Conservation (phyloP, 1,284 basidiomycete species). For the Heliocybe sulcata region DNA sequence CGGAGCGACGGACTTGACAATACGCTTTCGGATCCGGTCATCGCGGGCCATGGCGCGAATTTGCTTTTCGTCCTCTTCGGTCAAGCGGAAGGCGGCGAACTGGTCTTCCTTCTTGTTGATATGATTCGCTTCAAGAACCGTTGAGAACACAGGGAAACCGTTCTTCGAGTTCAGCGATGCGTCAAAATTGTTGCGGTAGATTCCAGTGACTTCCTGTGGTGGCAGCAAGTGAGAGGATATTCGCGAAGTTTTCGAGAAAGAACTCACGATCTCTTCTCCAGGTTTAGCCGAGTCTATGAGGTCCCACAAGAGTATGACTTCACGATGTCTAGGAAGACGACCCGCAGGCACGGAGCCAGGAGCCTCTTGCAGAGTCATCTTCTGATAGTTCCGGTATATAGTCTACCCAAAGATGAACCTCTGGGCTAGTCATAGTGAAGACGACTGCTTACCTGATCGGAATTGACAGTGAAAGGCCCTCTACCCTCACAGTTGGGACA, state of each 20-base stretch:
- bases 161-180: conserved; percentile 98
- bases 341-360: conserved; percentile 98
- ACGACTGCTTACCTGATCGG: conserved; percentile 67
- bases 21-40: conserved; percentile 92
- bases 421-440: neutral
- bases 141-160: conserved; percentile 98
- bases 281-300: conserved; percentile 97
- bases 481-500: conserved; percentile 92
- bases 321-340: conserved; percentile 91
- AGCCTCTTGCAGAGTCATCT: conserved; percentile 97
- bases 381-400: conserved; percentile 98
- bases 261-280: conserved; percentile 90
- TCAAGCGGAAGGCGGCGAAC: conserved; percentile 93
- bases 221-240: conserved; percentile 11
- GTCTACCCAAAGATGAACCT: conserved; percentile 49
- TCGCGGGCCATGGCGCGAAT: conserved; percentile 86
- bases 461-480: conserved; percentile 95
- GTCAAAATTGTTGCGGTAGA: conserved; percentile 99
- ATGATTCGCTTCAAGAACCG: conserved; percentile 96
- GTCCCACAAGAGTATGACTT: conserved; percentile 97
- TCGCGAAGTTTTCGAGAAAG: neutral
- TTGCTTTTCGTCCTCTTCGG: conserved; percentile 92
- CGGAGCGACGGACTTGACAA: conserved; percentile 97
- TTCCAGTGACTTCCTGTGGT: conserved; percentile 85
- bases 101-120: conserved; percentile 95